Evolutionary conservation across 2,329 filamentous ascomycete species (phyloP), one percentile per base, ranked within the genome.

Genomic region (Helotiales sp.): DNA sequence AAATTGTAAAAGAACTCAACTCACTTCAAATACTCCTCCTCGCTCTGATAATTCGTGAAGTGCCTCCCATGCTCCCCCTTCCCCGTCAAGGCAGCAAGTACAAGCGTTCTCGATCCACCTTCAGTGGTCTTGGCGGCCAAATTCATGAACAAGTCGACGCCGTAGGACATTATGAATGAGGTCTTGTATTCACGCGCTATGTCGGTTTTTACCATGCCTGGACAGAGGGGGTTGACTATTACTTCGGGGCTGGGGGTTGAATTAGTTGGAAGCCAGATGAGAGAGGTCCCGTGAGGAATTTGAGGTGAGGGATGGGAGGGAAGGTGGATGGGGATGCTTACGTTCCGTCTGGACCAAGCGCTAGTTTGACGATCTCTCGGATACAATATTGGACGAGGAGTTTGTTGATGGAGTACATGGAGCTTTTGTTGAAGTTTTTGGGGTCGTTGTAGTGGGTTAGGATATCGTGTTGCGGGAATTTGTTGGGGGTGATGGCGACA

Each of bases 31-130:
- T 67, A 69, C 10, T 68, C 62, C 31, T 65, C 62, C 29, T 67
- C 56, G 25, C 53, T 57, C 30, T 63, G 54, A 50, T 65, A 66
- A 58, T 64, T 53, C 10, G 62, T 67, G 12, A 65, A 61, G 34
- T 66, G 60, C 46, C 62, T 61, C 24, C 67, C 67, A 58, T 68
- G 61, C 47, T 70, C 62, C n/a, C 55, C 63, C 5, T 63, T 58
- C 25, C 52, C 60, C 4, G 64, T 68, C 30, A 65, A n/a, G 5
- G 67, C 66, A 24, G 68, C 66, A 52, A 67, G 64, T 15, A 72
- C 57, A 24, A 68, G 61, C 33, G 67, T 67, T 48, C 68, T 64
- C 30, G 69, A 67, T 4, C 71, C 72, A 1, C 64, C 67, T 63
- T 73, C 71, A 2, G 71, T 67, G 4, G 58, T 67, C 52, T 69